Evolutionary conservation across 352 stramenopile genomes (phyloP), one percentile per base, ranked within the genome.

Genomic region (Pythium brachiatum): DNA sequence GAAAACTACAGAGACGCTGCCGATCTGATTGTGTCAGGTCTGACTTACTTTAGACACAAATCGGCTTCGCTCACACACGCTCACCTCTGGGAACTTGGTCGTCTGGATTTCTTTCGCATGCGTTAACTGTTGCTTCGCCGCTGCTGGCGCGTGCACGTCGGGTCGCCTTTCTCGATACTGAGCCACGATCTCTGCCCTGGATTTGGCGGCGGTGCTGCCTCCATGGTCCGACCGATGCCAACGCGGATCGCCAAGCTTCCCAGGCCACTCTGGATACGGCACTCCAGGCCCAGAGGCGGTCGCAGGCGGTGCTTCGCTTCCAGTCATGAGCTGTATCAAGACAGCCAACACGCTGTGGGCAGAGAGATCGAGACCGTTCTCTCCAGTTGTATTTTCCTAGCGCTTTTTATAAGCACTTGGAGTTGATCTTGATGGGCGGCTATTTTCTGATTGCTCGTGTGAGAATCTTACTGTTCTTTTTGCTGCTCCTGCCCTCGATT

Each of bases 251-350:
- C 83, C 81, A 21, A 93, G 77, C 12, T 59, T 60, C n/a, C 56
- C 23, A 2, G 77, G 80, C 84, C 82, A 93, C 43, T 87, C 82
- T 7, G 79, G 75, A 44, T 90, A 93, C 25, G 62, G 47, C 3
- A 74, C 50, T 7, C 58, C 60, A 18, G 62, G 27, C 7, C 55
- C 55, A 11, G 62, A 64, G 0, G 55, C 48, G 16, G 73, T 48
- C 25, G 51, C 53, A 11, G 52, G 57, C 1, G 53, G 62, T 20
- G 25, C 63, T 44, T 61, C 51, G 27, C 46, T 57, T 20, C 38
- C 32, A n/a, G 46, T 23, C 53, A 63, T 69, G 20, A 9, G 4
- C n/a, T 9, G 15, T 58, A n/a, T 16, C 3, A 18, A 36, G 0
- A 23, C 13, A 26, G 12, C 26, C 18, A 20, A 11, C 12, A 38